Evolutionary conservation across 106 monocot species (phyloP).

Genomic region (Amphibolis antarctica): DNA sequence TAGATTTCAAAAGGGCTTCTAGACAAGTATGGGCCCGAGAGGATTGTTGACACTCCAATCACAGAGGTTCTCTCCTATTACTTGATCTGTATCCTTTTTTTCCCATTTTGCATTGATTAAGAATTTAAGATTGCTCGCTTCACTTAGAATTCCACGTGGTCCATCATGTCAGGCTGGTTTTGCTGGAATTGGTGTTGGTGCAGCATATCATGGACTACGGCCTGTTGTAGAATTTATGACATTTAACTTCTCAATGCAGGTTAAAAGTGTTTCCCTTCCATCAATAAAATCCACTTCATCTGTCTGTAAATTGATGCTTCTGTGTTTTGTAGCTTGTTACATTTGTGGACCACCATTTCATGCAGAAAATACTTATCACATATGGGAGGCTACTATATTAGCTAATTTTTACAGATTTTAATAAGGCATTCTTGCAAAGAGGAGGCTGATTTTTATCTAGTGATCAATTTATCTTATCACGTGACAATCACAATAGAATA

Average conservation of each 20-base stretch:
- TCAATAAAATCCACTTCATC: background rate
- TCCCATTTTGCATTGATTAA: too few relatives aligned
- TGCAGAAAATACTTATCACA: too few relatives aligned
- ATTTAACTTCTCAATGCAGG: constrained; percentile 99
- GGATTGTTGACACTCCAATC: constrained; percentile 94
- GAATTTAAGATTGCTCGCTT: background rate
- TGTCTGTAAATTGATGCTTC: too few relatives aligned
- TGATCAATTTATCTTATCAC: too few relatives aligned
- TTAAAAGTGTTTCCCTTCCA: constrained; percentile 9
- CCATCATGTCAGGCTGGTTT: constrained; percentile 76
- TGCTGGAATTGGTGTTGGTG: constrained; percentile 95
- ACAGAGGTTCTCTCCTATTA: constrained; percentile 62
- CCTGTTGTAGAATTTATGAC: constrained; percentile 98
- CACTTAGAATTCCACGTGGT: background rate
- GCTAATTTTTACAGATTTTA: too few relatives aligned
- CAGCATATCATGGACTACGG: constrained; percentile 90
- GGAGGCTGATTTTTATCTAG: too few relatives aligned
- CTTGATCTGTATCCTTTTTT: background rate
- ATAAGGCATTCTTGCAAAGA: too few relatives aligned
- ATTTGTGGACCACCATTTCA: too few relatives aligned
- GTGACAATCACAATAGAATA: too few relatives aligned
- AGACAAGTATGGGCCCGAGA: constrained; percentile 96
- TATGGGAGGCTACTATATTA: too few relatives aligned
- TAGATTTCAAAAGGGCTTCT: constrained; percentile 87
- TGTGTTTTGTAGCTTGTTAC: too few relatives aligned